Evolutionary conservation across 768 basidiomycete species (phyloP).

Genomic region (Suillus plorans): DNA sequence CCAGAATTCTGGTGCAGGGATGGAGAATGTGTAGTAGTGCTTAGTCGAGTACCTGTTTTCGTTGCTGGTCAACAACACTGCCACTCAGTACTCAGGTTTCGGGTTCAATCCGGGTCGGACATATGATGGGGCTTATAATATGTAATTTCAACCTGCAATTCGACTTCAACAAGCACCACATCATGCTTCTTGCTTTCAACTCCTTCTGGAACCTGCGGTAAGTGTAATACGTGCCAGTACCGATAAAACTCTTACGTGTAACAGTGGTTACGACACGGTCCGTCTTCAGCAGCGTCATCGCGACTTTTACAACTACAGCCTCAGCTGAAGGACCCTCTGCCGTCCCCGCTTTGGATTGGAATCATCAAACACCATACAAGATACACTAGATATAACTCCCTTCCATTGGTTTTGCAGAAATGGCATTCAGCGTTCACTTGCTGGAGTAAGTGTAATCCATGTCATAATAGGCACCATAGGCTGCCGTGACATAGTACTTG

Average conservation of each 20-base stretch:
- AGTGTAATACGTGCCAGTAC: not conserved
- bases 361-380: not conserved
- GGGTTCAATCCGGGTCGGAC: not conserved
- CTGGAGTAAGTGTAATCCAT: not conserved
- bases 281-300: not conserved
- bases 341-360: not conserved
- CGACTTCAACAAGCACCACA: not conserved
- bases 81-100: not conserved
- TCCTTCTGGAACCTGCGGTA: not conserved
- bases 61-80: slow-evolving; percentile 1
- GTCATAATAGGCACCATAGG: not conserved
- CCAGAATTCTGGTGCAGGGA: not conserved
- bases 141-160: not conserved
- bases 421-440: not conserved
- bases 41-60: not conserved
- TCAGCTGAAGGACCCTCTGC: not conserved
- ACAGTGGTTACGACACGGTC: not conserved
- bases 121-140: not conserved
- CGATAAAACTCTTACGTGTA: not conserved
- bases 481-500: not conserved
- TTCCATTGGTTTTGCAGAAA: not conserved
- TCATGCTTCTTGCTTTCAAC: not conserved
- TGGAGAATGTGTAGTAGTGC: not conserved
- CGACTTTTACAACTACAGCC: not conserved
- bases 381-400: not conserved